Evolutionary conservation across 2,329 filamentous ascomycete genomes (phyloP).

Genomic region (Fonsecaea pugnacius): DNA sequence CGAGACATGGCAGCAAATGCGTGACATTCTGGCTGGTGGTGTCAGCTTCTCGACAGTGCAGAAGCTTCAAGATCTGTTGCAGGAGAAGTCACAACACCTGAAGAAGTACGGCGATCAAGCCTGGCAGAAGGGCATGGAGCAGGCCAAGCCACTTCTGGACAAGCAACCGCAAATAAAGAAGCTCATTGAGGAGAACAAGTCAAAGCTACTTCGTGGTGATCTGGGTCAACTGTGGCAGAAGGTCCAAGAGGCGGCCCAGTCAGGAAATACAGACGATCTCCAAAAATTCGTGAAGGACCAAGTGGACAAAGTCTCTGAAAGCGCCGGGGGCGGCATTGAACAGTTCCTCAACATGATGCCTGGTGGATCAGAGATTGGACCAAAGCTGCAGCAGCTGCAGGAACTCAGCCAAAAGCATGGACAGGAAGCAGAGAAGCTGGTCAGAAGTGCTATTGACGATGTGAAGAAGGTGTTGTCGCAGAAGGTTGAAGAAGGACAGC

Average conservation of each 20-base stretch:
- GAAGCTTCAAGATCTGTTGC: constrained; percentile 63
- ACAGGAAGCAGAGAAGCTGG: constrained; percentile 69
- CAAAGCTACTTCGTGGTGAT: constrained; percentile 70
- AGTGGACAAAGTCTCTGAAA: constrained; percentile 57
- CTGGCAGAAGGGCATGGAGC: constrained; percentile 72
- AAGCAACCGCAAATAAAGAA: constrained; percentile 78
- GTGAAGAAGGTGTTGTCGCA: constrained; percentile 52
- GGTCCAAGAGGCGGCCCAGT: constrained; percentile 64
- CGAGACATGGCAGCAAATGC: constrained; percentile 70
- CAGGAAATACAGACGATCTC: constrained; percentile 63
- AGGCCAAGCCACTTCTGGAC: constrained; percentile 72
- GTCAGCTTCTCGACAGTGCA: constrained; percentile 58
- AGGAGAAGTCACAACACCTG: constrained; percentile 71
- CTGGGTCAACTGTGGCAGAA: constrained; percentile 66
- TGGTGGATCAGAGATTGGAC: constrained; percentile 65
- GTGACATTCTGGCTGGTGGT: constrained; percentile 66
- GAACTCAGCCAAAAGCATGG: constrained; percentile 70
- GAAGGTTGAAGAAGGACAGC: constrained; percentile 56
- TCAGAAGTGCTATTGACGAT: constrained; percentile 67
- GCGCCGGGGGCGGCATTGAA: constrained; percentile 55
- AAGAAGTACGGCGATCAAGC: constrained; percentile 71
- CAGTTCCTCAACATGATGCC: constrained; percentile 70
- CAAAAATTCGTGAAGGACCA: constrained; percentile 65
- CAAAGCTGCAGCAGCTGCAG: constrained; percentile 68
- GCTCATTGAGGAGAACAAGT: constrained; percentile 71